Conservation (phyloP, 2,329 filamentous ascomycete species). For the Xylogone sp. region DNA sequence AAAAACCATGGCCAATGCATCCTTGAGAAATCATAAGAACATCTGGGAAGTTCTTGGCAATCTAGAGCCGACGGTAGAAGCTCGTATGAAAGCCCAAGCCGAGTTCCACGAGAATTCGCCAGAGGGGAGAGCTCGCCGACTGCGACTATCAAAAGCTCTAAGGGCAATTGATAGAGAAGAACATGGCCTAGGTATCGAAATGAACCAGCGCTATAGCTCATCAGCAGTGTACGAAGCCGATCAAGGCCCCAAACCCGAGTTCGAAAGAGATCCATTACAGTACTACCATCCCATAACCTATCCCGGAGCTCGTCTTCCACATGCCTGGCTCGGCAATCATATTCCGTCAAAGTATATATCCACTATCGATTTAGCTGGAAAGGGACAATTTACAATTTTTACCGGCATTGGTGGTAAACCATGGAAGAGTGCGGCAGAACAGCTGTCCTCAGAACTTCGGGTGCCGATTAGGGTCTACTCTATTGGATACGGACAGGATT, state of each 20-base stretch:
- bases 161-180: neutral
- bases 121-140: constrained; percentile 26
- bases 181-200: constrained; percentile 1
- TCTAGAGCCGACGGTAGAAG: neutral
- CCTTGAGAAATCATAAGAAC: constrained; percentile 43
- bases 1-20: constrained; percentile 52
- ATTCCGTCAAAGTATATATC: constrained; percentile 42
- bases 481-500: constrained; percentile 56
- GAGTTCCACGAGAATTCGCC: constrained; percentile 24
- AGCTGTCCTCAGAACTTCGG: constrained; percentile 33
- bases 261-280: constrained; percentile 52
- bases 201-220: neutral
- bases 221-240: constrained; percentile 32
- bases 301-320: constrained; percentile 41
- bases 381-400: constrained; percentile 45
- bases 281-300: constrained; percentile 1
- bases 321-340: constrained; percentile 54
- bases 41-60: constrained; percentile 40
- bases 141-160: constrained; percentile 30
- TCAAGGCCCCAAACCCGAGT: constrained; percentile 34
- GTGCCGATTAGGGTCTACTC: constrained; percentile 44
- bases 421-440: constrained; percentile 41
- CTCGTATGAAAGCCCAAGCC: neutral
- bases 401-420: constrained; percentile 48
- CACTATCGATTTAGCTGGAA: constrained; percentile 54